A percentile compares a stretch with the other conserved stretches of the same genome.
phyloP scores from a whole-genome alignment of 257 asterid species.

The Asclepias syriaca region DNA sequence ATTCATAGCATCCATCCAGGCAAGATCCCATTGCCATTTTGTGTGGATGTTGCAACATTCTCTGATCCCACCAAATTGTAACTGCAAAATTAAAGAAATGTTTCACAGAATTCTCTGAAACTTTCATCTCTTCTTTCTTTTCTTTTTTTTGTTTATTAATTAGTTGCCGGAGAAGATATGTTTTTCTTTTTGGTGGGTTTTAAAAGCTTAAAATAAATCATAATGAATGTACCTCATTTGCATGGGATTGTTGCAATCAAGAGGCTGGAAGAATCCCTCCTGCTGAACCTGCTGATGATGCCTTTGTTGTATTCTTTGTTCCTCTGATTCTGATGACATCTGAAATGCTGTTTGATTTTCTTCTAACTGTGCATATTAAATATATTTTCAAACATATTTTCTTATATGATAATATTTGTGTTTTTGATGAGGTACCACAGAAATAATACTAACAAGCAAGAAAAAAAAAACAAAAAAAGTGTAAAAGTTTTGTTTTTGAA shows the following conservation, averaged over 20 bases:
- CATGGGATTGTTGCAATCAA: constrained; percentile 17
- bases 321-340: constrained; percentile 23
- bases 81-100: constrained; percentile 3
- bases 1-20: constrained; percentile 47
- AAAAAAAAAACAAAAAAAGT: no score
- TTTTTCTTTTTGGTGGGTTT: not conserved
- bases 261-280: constrained; percentile 22
- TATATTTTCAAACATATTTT: no score
- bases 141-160: no score
- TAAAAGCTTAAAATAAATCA: not conserved
- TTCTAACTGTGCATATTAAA: constrained; percentile 23
- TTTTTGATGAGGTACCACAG: no score
- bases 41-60: constrained; percentile 20
- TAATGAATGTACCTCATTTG: constrained; percentile 18
- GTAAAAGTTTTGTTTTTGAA: not conserved
- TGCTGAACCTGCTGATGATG: constrained; percentile 17
- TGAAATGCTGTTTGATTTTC: constrained; percentile 19
- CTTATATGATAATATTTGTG: not conserved
- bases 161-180: not conserved
- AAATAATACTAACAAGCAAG: not conserved
- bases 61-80: constrained; percentile 19
- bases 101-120: not conserved
- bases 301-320: constrained; percentile 13
- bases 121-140: no score
- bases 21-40: constrained; percentile 26